Conservation (phyloP, 129 eudicot genomes). For the Escallonia rubra region DNA sequence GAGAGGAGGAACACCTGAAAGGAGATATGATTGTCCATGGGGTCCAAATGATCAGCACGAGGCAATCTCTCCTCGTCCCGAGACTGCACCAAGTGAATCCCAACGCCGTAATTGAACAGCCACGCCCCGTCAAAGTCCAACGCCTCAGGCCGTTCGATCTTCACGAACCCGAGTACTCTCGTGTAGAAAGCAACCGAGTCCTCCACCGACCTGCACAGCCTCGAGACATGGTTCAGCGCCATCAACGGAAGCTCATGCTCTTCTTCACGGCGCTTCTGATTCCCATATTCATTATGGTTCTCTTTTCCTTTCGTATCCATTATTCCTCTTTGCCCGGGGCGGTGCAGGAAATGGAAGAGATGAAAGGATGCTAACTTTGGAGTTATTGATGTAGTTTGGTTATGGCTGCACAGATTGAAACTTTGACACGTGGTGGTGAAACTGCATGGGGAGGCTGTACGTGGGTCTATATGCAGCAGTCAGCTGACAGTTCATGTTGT, state of each 20-base stretch:
- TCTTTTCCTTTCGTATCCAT: too few relatives aligned
- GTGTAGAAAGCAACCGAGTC: conserved; percentile 68
- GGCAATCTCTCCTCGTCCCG: conserved; percentile 58
- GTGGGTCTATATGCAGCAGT: too few relatives aligned
- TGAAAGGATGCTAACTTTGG: too few relatives aligned
- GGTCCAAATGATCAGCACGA: conserved; percentile 44
- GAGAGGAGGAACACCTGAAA: conserved; percentile 51
- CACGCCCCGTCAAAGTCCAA: conserved; percentile 84
- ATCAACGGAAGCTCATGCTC: conserved; percentile 33
- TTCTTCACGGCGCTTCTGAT: background rate
- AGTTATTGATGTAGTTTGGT: too few relatives aligned
- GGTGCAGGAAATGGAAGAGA: too few relatives aligned
- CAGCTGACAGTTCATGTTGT: too few relatives aligned
- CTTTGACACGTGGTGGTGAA: too few relatives aligned
- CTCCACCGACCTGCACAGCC: conserved; percentile 64
- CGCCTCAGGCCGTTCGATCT: conserved; percentile 55
- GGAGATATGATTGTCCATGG: conserved; percentile 86
- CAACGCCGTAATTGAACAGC: conserved; percentile 75
- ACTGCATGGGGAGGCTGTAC: too few relatives aligned
- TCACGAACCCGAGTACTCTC: conserved; percentile 61
- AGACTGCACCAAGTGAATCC: conserved; percentile 62
- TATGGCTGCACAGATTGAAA: too few relatives aligned
- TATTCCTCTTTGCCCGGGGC: too few relatives aligned
- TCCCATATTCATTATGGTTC: too few relatives aligned
- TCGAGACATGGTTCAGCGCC: conserved; percentile 80